These are phyloP conservation scores for Xylaria bambusicola DNA, from an alignment of 495 filamentous ascomycete species.

Conservation along the genomic window DNA sequence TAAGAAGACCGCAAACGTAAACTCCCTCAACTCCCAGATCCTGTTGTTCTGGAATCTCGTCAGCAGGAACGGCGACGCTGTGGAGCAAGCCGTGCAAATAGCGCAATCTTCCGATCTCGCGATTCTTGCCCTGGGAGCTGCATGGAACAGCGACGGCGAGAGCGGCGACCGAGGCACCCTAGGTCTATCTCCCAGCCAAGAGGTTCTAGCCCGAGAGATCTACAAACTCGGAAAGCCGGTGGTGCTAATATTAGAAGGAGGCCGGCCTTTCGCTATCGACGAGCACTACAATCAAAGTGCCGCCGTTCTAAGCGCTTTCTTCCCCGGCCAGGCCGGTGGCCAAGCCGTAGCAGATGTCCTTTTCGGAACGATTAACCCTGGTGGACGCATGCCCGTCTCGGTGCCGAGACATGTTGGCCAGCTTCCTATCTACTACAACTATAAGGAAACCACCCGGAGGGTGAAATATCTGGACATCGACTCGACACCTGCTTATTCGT, in stretches of 20 bases:
- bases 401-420: slow-evolving; percentile 41
- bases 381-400: slow-evolving; percentile 42
- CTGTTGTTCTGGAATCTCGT: slow-evolving; percentile 51
- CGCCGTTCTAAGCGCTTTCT: slow-evolving; percentile 41
- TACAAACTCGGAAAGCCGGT: slow-evolving; percentile 43
- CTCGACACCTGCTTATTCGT: slow-evolving; percentile 35
- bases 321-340: slow-evolving; percentile 48
- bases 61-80: slow-evolving; percentile 32
- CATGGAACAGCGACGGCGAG: slow-evolving; percentile 50
- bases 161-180: slow-evolving; percentile 45
- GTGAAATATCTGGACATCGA: slow-evolving; percentile 36
- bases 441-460: slow-evolving; percentile 34
- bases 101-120: slow-evolving; percentile 42
- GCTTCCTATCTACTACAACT: slow-evolving; percentile 44
- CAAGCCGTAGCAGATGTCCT: slow-evolving; percentile 51
- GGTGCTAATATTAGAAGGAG: slow-evolving; percentile 45
- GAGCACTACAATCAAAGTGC: slow-evolving; percentile 42
- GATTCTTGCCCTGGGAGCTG: slow-evolving; percentile 44
- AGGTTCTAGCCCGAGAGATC: slow-evolving; percentile 37
- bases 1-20: slow-evolving; percentile 41
- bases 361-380: slow-evolving; percentile 47
- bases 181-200: slow-evolving; percentile 36
- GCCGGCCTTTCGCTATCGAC: slow-evolving; percentile 44
- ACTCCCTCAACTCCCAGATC: slow-evolving; percentile 47
- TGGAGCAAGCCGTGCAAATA: slow-evolving; percentile 37